Percentiles rank a stretch among this genome's conserved stretches.
phyloP scores from a whole-genome alignment of 441 rosid genomes.

The Melastoma candidum region DNA sequence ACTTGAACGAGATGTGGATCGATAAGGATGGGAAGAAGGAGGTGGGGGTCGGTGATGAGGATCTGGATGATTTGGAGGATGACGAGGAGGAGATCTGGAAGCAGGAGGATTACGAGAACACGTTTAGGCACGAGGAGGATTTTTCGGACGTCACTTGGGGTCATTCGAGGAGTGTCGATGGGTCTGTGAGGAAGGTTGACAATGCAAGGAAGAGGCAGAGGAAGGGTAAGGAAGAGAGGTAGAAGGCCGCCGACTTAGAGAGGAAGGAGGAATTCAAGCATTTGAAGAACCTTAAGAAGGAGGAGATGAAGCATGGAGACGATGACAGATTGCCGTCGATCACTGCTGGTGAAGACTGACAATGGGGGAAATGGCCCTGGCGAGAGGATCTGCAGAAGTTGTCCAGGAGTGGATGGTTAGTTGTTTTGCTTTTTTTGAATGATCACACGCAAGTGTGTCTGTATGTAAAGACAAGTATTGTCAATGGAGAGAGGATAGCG shows the following conservation, averaged over 20 bases:
- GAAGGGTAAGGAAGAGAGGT: slow-evolving; percentile 60
- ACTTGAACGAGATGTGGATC: slow-evolving; percentile 67
- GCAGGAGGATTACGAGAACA: slow-evolving; percentile 57
- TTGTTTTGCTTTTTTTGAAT: too few species aligned
- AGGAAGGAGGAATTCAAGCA: slow-evolving; percentile 75
- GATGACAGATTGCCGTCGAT: slow-evolving; percentile 19
- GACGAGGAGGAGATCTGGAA: slow-evolving; percentile 53
- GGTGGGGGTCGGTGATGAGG: slow-evolving; percentile 21
- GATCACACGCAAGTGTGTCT: too few species aligned
- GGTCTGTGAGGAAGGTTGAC: slow-evolving; percentile 78
- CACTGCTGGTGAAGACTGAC: slow-evolving; percentile 16
- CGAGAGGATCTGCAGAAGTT: slow-evolving; percentile 16
- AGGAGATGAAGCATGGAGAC: slow-evolving; percentile 44
- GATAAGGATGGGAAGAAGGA: slow-evolving; percentile 33
- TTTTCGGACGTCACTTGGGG: slow-evolving; percentile 63
- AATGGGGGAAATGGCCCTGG: slow-evolving; percentile 18
- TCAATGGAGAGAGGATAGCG: too few species aligned
- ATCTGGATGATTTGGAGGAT: slow-evolving; percentile 11
- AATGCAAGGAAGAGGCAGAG: slow-evolving; percentile 59
- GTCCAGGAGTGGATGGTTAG: slow-evolving; percentile 19
- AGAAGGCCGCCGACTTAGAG: slow-evolving; percentile 53
- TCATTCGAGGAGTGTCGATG: slow-evolving; percentile 62
- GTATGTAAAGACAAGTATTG: too few species aligned
- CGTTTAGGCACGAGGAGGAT: slow-evolving; percentile 60
- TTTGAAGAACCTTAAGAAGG: slow-evolving; percentile 83